Evolutionary conservation across 2,329 filamentous ascomycete genomes (phyloP), one percentile per base, ranked within the genome.

Genomic region (Fusarium ambrosium): DNA sequence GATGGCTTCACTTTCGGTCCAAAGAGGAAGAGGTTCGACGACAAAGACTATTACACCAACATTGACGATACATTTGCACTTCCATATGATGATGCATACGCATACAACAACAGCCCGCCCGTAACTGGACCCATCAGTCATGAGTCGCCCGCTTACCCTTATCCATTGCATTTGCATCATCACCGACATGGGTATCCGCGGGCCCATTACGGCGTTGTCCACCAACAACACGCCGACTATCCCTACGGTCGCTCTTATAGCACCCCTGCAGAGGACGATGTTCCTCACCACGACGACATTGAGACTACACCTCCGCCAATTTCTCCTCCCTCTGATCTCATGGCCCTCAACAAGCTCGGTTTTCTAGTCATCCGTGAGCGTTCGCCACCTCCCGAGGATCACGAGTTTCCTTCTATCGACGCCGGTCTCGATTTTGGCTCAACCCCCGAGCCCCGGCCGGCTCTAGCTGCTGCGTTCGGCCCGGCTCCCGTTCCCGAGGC

Each of bases 321-420:
- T 41, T 55, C 68, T 27, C 58, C 68, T 32, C 63, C 64, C 4
- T 72, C 69, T 39, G 76, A 79, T 34, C 81, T 82, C 10, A 71
- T 82, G 16, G 78, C 80, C 16, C 75, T 80, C 34, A 80, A 79
- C 45, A 83, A 82, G 58, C 71, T 78, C 53, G 79, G 83, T 20
- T 84, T 85, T 72, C 77, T 85, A 24, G 81, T 85, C 37, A 84
- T 85, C 58, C 82, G 82, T 29, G 83, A 85, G 69, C 79, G 79
- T 66, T 72, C 66, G 62, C 77, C 72, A 39, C 78, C 76, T 60
- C 77, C 74, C 59, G 76, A 80, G 56, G 70, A 68, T 22, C 60
- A 68, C 61, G 62, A 69, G 45, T 70, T 73, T 59, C 64, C 67
- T 37, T 69, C 67, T 22, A 67, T 74, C 24, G 58, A 71, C 60